Base-by-base conservation (phyloP, 257 asterid species). In the Solanum chiquidenum region DNA sequence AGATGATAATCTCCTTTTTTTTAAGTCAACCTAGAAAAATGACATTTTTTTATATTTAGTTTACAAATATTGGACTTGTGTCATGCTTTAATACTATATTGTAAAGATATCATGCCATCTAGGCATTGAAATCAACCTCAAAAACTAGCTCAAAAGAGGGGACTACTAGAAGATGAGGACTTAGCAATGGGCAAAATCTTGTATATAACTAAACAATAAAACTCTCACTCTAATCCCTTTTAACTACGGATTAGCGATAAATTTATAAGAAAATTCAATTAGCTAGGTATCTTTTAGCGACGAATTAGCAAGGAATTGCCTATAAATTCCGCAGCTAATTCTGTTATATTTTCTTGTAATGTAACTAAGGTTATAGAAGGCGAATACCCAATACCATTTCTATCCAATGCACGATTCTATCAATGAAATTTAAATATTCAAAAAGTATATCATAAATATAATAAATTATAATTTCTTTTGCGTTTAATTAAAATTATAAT, bases 401-500 rank as follows among this genome's bases (percentile, higher is more conserved):
- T 8, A 8, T 60, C 5, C 2, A 1, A 60, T 60, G 27, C 2
- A 21, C 1, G 6, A 60, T 21, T 60, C 0, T 21, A 2, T 58
- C 11, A 7, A 58, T 27, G 2, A 20, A 58, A 58, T 58, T n/a
- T 64, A 64, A 12, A 1, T 11, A 64, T n/a, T 64, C 1, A 64
- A 5, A 55, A 64, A 2, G 0, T 25, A 25, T 64, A 64, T 0
- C 5, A 64, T 25, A n/a, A 10, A 5, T 64, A 25, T 5, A n/a
- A 64, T 25, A 64, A 64, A 25, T n/a, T n/a, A 27, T 8, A n/a
- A 25, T 25, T 66, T 12, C 60, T 49, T 64, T 4, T 7, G 0
- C 1, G 0, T 4, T 27, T n/a, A 5, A n/a, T 4, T 4, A n/a
- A 62, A 62, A 1, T 9, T 0, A n/a, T 11, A 4, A 49, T 1